phyloP scores from a whole-genome alignment of 2,329 filamentous ascomycete genomes.

The Torrubiella hemipterigena region DNA sequence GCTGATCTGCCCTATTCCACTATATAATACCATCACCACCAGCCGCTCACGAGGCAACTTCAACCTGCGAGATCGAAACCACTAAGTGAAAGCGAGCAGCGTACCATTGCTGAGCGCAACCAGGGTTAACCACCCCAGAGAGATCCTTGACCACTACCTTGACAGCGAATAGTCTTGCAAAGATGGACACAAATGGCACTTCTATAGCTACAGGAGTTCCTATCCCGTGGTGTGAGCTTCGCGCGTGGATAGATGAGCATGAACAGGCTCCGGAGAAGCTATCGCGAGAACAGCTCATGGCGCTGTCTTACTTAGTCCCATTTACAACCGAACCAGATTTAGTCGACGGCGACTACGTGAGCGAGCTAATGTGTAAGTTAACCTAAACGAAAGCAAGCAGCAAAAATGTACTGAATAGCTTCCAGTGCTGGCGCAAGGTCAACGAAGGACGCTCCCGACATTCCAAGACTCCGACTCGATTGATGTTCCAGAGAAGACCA shows the following conservation, averaged over 20 bases:
- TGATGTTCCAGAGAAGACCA: slow-evolving; percentile 12
- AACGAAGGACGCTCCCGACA: no score
- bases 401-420: slow-evolving; percentile 6
- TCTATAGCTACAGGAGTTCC: background rate
- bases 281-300: slow-evolving; percentile 22
- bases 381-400: background rate
- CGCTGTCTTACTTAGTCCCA: slow-evolving; percentile 26
- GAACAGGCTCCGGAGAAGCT: slow-evolving; percentile 19
- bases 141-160: no score
- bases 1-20: no score
- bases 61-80: no score
- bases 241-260: background rate
- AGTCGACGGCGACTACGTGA: slow-evolving; percentile 15
- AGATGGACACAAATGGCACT: slow-evolving; percentile 1
- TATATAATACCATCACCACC: no score
- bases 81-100: no score
- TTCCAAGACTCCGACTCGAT: slow-evolving; percentile 9
- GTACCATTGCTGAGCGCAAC: no score
- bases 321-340: slow-evolving; percentile 16
- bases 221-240: background rate
- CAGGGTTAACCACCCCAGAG: no score
- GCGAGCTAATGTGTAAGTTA: slow-evolving; percentile 15
- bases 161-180: slow-evolving; percentile 10
- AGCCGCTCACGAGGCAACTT: no score
- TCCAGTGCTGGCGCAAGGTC: no score